Base-by-base conservation (phyloP, 768 basidiomycete species). In the Strobilomyces confusus region DNA sequence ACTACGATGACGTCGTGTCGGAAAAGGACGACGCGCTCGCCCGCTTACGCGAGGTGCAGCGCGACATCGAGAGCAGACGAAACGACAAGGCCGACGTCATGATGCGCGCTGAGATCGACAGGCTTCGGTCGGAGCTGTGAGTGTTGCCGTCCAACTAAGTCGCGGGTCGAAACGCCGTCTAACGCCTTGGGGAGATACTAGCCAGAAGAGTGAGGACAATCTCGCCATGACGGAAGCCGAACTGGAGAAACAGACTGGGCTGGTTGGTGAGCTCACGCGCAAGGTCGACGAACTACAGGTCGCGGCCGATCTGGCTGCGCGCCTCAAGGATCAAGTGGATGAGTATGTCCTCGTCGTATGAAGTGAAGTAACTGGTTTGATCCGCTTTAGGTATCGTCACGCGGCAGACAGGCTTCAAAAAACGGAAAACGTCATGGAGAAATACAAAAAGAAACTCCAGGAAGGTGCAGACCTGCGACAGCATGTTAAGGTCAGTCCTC, bases 361-460 rank as follows among this genome's bases (percentile, higher is more conserved):
- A 53, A 38, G 3, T 26, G 25, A 48, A 49, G 53, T 32, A 43
- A 8, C 12, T 14, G 17, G 32, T 44, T 54, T 49, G 44, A 44
- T 8, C 1, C 41, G 32, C 34, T 38, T 25, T 54, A 95, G 93
- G 65, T 92, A 92, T 63, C 86, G 87, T 6, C 94, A 98, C 72
- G 88, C 92, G 6, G 89, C 91, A 4, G 97, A 98, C 63, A 90
- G 85, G 59, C 75, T 94, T 38, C 87, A 90, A 62, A 98, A 98
- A 76, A 89, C 86, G 1, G 97, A 98, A 72, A 95, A 95, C 64
- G 94, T 97, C 26, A 91, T 97, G 81, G 94, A 98, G 72, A 99
- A 98, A 70, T 95, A 98, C 72, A 95, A 95, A 75, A 95, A 92
- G 79, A 99, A 98, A 72, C 79, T 98, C 1, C 95, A 98, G 63